phyloP scores from a whole-genome alignment of 2,329 filamentous ascomycete species.

The Colletotrichum coccodes region DNA sequence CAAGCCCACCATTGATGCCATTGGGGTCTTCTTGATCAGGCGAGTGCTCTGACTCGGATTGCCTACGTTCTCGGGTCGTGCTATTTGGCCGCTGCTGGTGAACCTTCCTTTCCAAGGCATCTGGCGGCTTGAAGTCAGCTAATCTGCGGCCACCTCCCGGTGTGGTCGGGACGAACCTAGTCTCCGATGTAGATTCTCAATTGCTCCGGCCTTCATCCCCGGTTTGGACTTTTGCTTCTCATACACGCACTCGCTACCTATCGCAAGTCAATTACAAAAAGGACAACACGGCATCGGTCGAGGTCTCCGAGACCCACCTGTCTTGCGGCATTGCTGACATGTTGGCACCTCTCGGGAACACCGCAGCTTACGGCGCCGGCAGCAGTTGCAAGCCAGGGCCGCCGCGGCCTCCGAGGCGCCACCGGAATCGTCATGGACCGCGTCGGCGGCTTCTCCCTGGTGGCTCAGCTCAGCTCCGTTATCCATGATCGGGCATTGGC shows the following conservation, averaged over 20 bases:
- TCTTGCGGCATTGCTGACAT: too few species aligned
- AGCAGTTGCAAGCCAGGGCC: constrained; percentile 30
- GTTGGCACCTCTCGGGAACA: too few species aligned
- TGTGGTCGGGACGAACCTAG: too few species aligned
- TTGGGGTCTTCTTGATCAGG: neutral
- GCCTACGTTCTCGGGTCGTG: too few species aligned
- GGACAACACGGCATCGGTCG: too few species aligned
- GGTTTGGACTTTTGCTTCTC: too few species aligned
- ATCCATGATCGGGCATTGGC: neutral
- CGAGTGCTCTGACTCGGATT: too few species aligned
- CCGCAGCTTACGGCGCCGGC: too few species aligned
- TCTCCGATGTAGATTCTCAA: too few species aligned
- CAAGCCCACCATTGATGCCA: neutral
- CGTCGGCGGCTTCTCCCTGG: constrained; percentile 37
- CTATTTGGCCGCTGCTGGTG: constrained; percentile 6
- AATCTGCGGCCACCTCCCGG: too few species aligned
- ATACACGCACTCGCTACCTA: constrained; percentile 33
- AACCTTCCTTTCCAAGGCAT: constrained; percentile 30
- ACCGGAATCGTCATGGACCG: constrained; percentile 35
- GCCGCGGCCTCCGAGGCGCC: constrained; percentile 57
- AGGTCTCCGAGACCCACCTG: too few species aligned
- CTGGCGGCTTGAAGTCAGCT: constrained; percentile 22
- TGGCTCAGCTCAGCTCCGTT: neutral
- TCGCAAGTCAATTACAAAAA: neutral
- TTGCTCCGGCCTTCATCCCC: too few species aligned